Evolutionary conservation across 1,284 basidiomycete species (phyloP), one percentile per base, ranked within the genome.

Genomic region (Tylopilus orsonianus): DNA sequence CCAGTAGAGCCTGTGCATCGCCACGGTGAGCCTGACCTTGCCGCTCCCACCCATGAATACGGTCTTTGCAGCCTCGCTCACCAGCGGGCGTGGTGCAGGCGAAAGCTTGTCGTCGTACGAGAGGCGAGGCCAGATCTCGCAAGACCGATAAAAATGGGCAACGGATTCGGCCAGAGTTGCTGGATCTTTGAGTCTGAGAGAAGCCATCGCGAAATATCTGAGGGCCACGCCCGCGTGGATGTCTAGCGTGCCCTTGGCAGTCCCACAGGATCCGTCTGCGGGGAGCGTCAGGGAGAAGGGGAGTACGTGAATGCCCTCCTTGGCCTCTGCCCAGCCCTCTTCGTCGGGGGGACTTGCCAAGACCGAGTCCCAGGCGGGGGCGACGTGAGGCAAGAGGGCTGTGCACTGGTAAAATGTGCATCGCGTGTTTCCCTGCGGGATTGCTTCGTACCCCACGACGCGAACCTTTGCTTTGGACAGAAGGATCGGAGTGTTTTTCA

Each of bases 111-210:
- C 58, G 5, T 79, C 71, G 0, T 88, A 83, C 53, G 91, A 80
- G 22, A 94, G 71, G 44, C 84, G 84, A 1, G 94, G 93, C 78
- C 87, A 93, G 24, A 97, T 72, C 45, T 87, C 82, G 60, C 93
- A 85, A 32, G 86, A 76, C 3, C 94, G 85, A 68, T 96, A 97
- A 65, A 97, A 96, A 67, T 97, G 94, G 0, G 93, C 89, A 40
- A 97, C 88, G 5, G 90, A 92, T 8, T 83, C 77, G 60, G 79
- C 77, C 36, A 70, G 71, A 22, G 80, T 77, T 33, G 73, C 69
- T 2, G 80, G 66, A 48, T 91, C 84, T 65, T 89, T 89, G 44
- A 97, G 80, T 69, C 49, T 65, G 24, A 78, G 84, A 49, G 66
- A 90, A 82, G 80, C 82, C 68, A 96, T 89, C 3, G 84, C 84